Evolutionary conservation across 352 stramenopile species (phyloP), one percentile per base, ranked within the genome.

Genomic region (Phytophthora citrophthora): DNA sequence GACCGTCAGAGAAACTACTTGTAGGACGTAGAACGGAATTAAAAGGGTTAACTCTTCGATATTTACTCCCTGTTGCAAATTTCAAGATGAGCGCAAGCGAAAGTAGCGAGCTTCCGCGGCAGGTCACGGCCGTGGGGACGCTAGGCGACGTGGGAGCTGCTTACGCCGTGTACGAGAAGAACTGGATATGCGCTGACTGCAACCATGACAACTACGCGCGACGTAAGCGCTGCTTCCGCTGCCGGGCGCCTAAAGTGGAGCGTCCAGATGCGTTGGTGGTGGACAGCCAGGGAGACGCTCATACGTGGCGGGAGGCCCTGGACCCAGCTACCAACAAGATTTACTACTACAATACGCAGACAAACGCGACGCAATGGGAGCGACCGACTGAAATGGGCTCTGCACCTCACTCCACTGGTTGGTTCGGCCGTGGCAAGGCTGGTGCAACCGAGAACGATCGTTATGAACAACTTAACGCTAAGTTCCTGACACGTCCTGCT

Each of bases 301-400:
- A 93, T 68, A 16, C 77, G 54, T 98, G 94, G 94, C 83, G 88
- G 44, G 94, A 98, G 61, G 91, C 92, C 39, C 77, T 98, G 59
- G 94, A 98, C 63, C 84, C 89, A 5, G 63, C 71, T n/a, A 91
- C 79, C 23, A 84, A 94, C 52, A 91, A 97, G 67, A 90, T 98
- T 24, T 98, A 98, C 77, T 98, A 98, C 80, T 97, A 96, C 72
- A 97, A 98, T 70, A 82, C 74, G 16, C 57, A 90, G 58, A 97
- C 93, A 7, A 86, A 90, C 18, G 60, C 74, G 57, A 97, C 90
- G 43, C 88, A 95, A 56, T 98, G 94, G 94, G 88, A 97, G 53
- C 81, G 94, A 3, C 94, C 94, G 1, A 69, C 74, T 1, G 92
- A 96, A 53, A 96, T 98, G 89, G 94, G 94, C 24, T 75, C 92